These are phyloP conservation scores for Botrytis fragariae DNA, from an alignment of 2,329 filamentous ascomycete genomes.

Conservation along the genomic window DNA sequence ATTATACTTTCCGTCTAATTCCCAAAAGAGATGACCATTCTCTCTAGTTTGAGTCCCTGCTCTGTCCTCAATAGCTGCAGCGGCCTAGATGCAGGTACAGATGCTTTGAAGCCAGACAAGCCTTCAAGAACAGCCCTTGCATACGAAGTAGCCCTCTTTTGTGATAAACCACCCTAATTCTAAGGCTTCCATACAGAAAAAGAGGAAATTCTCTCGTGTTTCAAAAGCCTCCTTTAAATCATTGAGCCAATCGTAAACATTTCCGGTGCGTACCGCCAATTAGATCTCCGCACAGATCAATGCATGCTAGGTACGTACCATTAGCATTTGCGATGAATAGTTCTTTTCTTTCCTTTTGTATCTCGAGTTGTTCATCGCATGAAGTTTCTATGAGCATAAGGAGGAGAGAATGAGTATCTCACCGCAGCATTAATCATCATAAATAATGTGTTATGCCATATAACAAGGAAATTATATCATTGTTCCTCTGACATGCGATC, in stretches of 20 bases:
- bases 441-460: background rate
- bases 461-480: background rate
- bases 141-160: background rate
- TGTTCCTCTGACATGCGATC: background rate
- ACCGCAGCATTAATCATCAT: background rate
- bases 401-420: background rate
- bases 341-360: background rate
- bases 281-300: slow-evolving; percentile 1
- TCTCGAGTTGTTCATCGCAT: background rate
- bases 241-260: background rate
- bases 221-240: background rate
- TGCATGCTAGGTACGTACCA: background rate
- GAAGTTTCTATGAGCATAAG: background rate
- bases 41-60: background rate
- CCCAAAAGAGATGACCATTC: background rate
- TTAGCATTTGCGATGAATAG: background rate
- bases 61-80: background rate
- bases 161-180: background rate
- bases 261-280: background rate
- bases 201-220: background rate
- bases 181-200: background rate
- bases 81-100: slow-evolving; percentile 10
- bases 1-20: background rate
- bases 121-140: background rate
- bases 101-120: background rate